A percentile compares a stretch with the other conserved stretches of the same genome.
phyloP scores from a whole-genome alignment of 1,284 basidiomycete species.

The Heliocybe sulcata region DNA sequence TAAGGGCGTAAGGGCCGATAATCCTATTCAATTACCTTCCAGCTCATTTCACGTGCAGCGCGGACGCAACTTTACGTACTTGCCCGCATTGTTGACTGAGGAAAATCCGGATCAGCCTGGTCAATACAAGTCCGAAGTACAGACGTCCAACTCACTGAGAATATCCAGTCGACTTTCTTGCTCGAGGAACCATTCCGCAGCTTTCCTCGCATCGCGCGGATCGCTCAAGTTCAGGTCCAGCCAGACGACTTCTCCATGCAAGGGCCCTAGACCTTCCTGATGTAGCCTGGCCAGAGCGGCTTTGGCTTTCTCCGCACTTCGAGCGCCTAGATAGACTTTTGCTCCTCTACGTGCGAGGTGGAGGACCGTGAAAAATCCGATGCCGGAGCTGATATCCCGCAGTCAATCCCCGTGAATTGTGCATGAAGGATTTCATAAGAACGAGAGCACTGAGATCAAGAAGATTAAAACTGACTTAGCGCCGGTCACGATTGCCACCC shows the following conservation, averaged over 20 bases:
- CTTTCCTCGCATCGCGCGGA: constrained; percentile 1
- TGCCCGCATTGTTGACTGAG: constrained; percentile 7
- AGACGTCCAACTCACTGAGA: constrained; percentile 7
- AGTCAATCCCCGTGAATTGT: too few species aligned
- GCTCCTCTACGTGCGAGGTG: constrained; percentile 33
- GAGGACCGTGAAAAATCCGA: constrained; percentile 31
- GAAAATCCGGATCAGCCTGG: not conserved
- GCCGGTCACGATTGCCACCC: constrained; percentile 4
- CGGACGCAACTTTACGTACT: not conserved
- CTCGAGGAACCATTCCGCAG: constrained; percentile 7
- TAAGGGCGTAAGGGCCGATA: not conserved
- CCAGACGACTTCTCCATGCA: constrained; percentile 10
- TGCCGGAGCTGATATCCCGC: constrained; percentile 20
- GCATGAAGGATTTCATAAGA: too few species aligned
- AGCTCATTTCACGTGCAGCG: not conserved
- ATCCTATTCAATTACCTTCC: not conserved
- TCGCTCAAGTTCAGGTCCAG: constrained; percentile 7
- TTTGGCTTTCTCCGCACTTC: constrained; percentile 28
- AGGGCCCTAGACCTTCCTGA: constrained; percentile 21
- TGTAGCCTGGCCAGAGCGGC: constrained; percentile 29
- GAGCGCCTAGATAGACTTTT: constrained; percentile 35
- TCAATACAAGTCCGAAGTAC: not conserved
- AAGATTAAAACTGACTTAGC: not conserved
- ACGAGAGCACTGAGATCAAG: not conserved
- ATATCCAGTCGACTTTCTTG: constrained; percentile 9